Base-by-base conservation (phyloP, 169 alveolate species). In the Plasmodium knowlesi region DNA sequence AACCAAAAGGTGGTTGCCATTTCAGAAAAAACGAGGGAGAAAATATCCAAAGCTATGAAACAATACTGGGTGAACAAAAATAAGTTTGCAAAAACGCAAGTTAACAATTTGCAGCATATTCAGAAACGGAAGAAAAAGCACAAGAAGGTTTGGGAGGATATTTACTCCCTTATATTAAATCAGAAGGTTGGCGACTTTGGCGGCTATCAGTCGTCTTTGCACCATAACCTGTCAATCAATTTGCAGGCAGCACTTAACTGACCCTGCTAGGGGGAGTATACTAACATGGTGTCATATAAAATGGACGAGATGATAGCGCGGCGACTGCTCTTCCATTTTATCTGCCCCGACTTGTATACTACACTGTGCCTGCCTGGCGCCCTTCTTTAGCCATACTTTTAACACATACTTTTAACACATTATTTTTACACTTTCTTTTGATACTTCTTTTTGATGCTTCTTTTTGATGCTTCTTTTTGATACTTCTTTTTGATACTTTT, bases 141-240 rank as follows among this genome's bases (percentile, higher is more conserved):
- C 34, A 89, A 89, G 81, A 89, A 89, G 79, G 90, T 89, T 46
- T 89, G 94, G 94, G 94, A 89, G 32, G 74, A 89, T 78, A 89
- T 89, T 61, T 89, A 89, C 71, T 89, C 94, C n/a, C 32, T 89
- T 89, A 89, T 89, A 54, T 89, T 89, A 80, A 79, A 89, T 89
- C 88, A 89, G 71, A 89, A 89, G 70, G 34, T 39, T 10, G 89
- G 82, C 30, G 94, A 89, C 39, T 61, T 79, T 8, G 82, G 34
- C 22, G 81, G 72, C 43, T 79, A 89, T 50, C 83, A 89, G 46
- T 54, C 74, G 32, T 61, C 88, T 6, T 34, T 89, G 79, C 94
- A 79, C 28, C 86, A 86, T 43, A 89, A 89, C 53, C 46, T 89
- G 43, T 89, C 94, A 8, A 41, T 89, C 14, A 89, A 89, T 30